Base-by-base conservation (phyloP, 371 early-diverging fungal species). In the Mortierella polycephala region DNA sequence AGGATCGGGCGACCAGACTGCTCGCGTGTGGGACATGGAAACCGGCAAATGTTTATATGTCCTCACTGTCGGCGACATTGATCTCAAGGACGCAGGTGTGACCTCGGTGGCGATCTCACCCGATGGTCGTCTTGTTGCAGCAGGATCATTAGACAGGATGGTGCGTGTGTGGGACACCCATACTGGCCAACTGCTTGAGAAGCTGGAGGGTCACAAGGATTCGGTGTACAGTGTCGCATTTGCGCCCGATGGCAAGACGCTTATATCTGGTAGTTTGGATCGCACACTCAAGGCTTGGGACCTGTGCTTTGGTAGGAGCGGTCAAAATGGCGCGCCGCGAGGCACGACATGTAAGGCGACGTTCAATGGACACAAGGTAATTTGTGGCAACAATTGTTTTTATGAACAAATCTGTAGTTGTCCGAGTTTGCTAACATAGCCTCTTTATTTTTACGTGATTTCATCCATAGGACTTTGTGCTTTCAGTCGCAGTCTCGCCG, bases 271-370 rank as follows among this genome's bases (percentile, higher is more conserved):
- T 23, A 93, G 95, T 71, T 87, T 97, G 71, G 99, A 99, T 84
- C 95, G 95, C 81, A 95, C 98, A n/a, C 83, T 98, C 62, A 93
- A 92, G 56, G 85, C 99, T 47, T 99, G 99, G 99, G 96, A 98
- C 69, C 71, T 96, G 61, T 80, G 70, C 45, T 63, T 81, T 20
- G 83, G 84, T 37, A 81, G 88, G 57, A 56, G 47, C 46, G 69
- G 75, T 10, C 75, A 71, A 30, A 81, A 75, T 53, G 74, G 82
- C 13, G 83, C 75, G 21, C 64, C 87, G 37, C 50, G 74, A 21
- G 74, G 73, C 20, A 62, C 62, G 16, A 49, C 66, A 23, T 88
- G 88, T 71, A 87, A 85, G 42, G 82, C 83, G 51, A 85, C 84
- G 0, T 90, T 92, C 60, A 86, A 76, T 12, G 91, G 92, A 11